These are phyloP conservation scores for Pseudogymnoascus destructans DNA, from an alignment of 2,329 filamentous ascomycete species.

Conservation along the genomic window DNA sequence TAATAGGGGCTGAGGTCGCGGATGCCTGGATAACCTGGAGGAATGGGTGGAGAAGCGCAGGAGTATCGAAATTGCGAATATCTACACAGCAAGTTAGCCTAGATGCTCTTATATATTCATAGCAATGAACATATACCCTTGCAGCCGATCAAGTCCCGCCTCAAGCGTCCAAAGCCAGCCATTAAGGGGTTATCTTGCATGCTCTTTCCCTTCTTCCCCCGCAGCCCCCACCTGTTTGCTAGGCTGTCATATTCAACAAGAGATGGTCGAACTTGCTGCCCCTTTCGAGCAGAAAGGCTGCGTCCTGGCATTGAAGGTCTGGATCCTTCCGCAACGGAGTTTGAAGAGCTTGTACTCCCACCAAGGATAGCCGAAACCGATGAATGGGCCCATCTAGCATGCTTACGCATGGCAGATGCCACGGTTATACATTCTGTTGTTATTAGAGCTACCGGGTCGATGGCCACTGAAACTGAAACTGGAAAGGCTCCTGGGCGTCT, in stretches of 20 bases:
- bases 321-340: conserved; percentile 39
- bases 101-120: conserved; percentile 8
- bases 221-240: conserved; percentile 79
- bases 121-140: conserved; percentile 43
- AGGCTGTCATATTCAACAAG: conserved; percentile 40
- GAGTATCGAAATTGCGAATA: conserved; percentile 78
- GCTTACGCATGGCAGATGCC: conserved; percentile 95
- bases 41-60: conserved; percentile 81
- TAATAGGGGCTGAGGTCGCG: conserved; percentile 90
- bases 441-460: conserved; percentile 83
- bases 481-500: conserved; percentile 23
- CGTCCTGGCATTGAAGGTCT: conserved; percentile 29
- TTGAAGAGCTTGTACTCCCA: conserved; percentile 42
- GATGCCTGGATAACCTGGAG: conserved; percentile 93
- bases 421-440: conserved; percentile 98
- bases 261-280: conserved; percentile 17
- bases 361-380: conserved; percentile 93
- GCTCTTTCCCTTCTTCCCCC: conserved; percentile 92
- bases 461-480: conserved; percentile 69
- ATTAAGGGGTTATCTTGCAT: conserved; percentile 97
- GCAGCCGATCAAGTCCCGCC: conserved; percentile 74
- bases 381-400: conserved; percentile 89
- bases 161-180: conserved; percentile 79
- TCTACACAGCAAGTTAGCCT: conserved; percentile 38
- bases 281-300: conserved; percentile 18